A percentile compares a stretch with the other conserved stretches of the same genome.
phyloP scores from a whole-genome alignment of 2,329 filamentous ascomycete genomes.

The Nemania abortiva region DNA sequence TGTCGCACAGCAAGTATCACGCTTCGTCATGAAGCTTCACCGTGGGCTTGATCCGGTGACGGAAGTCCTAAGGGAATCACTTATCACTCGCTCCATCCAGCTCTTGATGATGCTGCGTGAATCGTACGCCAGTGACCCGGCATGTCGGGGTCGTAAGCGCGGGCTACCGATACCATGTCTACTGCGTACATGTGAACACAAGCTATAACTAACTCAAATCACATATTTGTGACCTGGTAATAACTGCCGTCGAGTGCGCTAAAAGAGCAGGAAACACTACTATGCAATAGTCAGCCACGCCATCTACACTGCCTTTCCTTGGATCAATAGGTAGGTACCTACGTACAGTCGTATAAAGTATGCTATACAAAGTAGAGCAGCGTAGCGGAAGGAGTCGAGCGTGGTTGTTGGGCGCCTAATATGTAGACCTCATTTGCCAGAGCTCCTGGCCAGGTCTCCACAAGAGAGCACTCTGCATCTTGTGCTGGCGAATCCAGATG shows the following conservation, averaged over 20 bases:
- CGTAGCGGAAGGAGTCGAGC: constrained; percentile 23
- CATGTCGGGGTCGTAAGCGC: constrained; percentile 14
- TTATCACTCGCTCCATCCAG: neutral
- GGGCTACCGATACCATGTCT: neutral
- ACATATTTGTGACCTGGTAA: constrained; percentile 21
- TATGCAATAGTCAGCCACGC: neutral
- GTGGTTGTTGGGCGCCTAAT: constrained; percentile 39
- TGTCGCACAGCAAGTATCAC: constrained; percentile 5
- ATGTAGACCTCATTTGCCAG: constrained; percentile 35
- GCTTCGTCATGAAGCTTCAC: neutral
- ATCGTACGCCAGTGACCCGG: neutral
- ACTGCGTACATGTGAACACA: neutral
- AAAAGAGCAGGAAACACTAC: neutral
- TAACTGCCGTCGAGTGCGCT: constrained; percentile 22
- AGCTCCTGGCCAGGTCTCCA: constrained; percentile 32
- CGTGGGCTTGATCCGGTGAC: constrained; percentile 8
- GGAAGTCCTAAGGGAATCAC: neutral
- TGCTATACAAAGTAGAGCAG: neutral
- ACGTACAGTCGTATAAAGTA: neutral
- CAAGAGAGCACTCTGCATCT: constrained; percentile 10
- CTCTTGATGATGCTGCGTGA: too few species aligned
- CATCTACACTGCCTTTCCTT: neutral
- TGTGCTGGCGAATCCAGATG: constrained; percentile 32
- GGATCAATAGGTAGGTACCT: neutral
- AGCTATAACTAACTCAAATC: constrained; percentile 25